Evolutionary conservation across 345 rosid species (phyloP), one percentile per base, ranked within the genome.

Genomic region (Eucalyptus guilfoylei): DNA sequence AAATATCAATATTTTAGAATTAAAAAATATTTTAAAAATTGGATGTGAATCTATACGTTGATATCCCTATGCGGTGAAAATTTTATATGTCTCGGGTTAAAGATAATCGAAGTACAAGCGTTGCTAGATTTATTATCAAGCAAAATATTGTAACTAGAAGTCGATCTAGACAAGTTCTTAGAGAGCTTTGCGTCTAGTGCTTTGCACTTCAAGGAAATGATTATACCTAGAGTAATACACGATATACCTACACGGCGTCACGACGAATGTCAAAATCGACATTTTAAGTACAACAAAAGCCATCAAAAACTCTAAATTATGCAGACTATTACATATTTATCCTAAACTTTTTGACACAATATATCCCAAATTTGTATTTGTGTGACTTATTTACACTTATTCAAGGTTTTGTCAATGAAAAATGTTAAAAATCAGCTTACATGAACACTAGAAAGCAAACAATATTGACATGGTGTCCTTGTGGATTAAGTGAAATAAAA

Each of bases 281-380:
- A 32, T 4, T 9, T 64, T 15, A 64, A n/a, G 37, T 7, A 64
- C 2, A 2, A 52, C 26, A 52, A 52, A 52, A 19, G 26, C 11
- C 26, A 52, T 52, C 11, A 52, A 19, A 52, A 19, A 52, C 5
- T 52, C 5, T 52, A 52, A 52, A 52, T 52, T 52, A 52, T 52
- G 26, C 0, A 19, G 1, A 19, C 0, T 3, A 1, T 19, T 52
- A 52, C 1, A 3, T 52, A 52, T 0, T 52, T 19, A 52, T 0
- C 4, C 10, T 8, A 52, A 52, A 52, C 0, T 19, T 50, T 19
- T 52, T 52, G 55, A 19, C 58, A 52, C 24, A 19, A 19, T 52
- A 52, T 19, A 52, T 52, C 26, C 26, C 2, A 2, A 3, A 1
- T 2, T 19, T 52, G 24, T 19, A 52, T 52, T 8, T 19, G 24